Percentiles rank a stretch among this genome's conserved stretches.
phyloP scores from a whole-genome alignment of 768 basidiomycete genomes.

The Boletellus sp. region DNA sequence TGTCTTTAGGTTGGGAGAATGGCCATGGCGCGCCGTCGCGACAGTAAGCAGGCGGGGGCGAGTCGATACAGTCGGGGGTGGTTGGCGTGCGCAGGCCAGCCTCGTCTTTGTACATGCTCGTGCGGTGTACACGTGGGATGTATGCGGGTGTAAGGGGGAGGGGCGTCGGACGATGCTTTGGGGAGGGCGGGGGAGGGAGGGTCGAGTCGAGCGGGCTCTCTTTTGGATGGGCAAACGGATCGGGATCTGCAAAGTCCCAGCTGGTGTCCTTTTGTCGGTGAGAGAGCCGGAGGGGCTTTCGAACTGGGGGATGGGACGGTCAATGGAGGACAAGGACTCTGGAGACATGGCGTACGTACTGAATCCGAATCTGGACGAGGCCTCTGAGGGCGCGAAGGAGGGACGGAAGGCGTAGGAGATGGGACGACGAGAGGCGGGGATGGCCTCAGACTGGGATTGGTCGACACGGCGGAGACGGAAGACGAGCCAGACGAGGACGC shows the following conservation, averaged over 20 bases:
- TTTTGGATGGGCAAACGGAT: slow-evolving; percentile 11
- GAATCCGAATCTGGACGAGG: slow-evolving; percentile 29
- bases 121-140: slow-evolving; percentile 8
- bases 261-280: slow-evolving; percentile 15
- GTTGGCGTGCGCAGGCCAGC: slow-evolving; percentile 12
- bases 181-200: not conserved
- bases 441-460: not conserved
- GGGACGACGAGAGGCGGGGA: slow-evolving; percentile 7
- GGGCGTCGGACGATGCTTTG: slow-evolving; percentile 17
- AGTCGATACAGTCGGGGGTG: slow-evolving; percentile 17
- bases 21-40: slow-evolving; percentile 7
- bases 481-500: slow-evolving; percentile 25
- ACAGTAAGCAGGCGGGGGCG: slow-evolving; percentile 27
- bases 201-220: slow-evolving; percentile 1
- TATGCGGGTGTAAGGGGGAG: slow-evolving; percentile 1
- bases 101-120: slow-evolving; percentile 21
- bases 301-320: slow-evolving; percentile 8
- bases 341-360: slow-evolving; percentile 11
- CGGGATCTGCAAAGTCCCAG: slow-evolving; percentile 33
- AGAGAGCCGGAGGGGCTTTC: slow-evolving; percentile 24
- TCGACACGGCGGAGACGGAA: slow-evolving; percentile 21
- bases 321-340: too few relatives aligned
- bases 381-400: slow-evolving; percentile 22
- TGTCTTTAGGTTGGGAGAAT: not conserved
- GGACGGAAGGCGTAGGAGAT: slow-evolving; percentile 16